Base-by-base conservation (phyloP, 2,329 filamentous ascomycete genomes). In the Cladosporium oxysporum region DNA sequence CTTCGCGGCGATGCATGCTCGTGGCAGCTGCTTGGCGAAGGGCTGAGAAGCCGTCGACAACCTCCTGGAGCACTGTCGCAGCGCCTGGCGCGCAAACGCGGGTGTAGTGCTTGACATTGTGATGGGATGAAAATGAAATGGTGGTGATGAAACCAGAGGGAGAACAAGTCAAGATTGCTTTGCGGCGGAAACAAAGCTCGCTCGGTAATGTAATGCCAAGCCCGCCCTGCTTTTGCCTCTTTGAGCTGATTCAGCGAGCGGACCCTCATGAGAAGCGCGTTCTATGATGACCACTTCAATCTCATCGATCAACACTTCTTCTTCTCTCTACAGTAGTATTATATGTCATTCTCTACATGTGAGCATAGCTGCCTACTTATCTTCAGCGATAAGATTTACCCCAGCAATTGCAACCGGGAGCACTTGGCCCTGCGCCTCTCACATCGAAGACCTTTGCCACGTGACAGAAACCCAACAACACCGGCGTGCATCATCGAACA, bases 1-100 rank as follows among this genome's bases (percentile, higher is more conserved):
- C 58, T 66, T 69, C 69, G 71, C 71, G 69, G 76, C 72, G 76
- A 79, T 74, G 71, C 78, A 73, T 74, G 76, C 74, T 74, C 79
- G 77, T 68, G 79, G 74, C 62, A 78, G 71, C 67, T 77, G 73
- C 71, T 78, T 77, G 66, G 80, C 74, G 64, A 81, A 78, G 60
- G 76, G 71, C 65, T 76, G 74, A 1, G 78, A 75, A 14, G 82
- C 78, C 21, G 79, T 67, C 37, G 75, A 78, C 50, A 84, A 77
- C 41, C 83, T 82, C 69, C 85, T 81, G 67, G 83, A 80, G 71
- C 83, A 86, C 74, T 82, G 80, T 71, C 84, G 82, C 66, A 91
- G 88, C 72, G 90, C 90, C 84, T 93, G 91, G 83, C 91, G 89
- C 80, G 92, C 83, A 73, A 88, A 86, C 75, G 85, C 84, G 67